phyloP scores from a whole-genome alignment of 805 yeast species.

The Candida caryicola region DNA sequence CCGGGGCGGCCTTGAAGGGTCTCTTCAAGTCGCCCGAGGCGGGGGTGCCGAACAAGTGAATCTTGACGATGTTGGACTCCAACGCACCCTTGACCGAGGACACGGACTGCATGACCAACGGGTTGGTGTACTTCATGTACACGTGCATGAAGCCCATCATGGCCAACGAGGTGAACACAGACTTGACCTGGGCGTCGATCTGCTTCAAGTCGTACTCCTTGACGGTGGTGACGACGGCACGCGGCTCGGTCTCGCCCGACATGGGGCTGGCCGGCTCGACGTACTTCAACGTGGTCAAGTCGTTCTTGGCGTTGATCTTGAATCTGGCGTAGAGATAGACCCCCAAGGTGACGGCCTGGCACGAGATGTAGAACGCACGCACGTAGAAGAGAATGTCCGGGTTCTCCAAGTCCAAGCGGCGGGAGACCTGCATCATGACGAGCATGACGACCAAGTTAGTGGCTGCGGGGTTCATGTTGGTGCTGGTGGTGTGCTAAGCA shows the following conservation, averaged over 20 bases:
- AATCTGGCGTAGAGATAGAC: slow-evolving; percentile 64
- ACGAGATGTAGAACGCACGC: slow-evolving; percentile 65
- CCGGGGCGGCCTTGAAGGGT: slow-evolving; percentile 84
- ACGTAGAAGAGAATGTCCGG: slow-evolving; percentile 71
- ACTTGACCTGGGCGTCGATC: slow-evolving; percentile 73
- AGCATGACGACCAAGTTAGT: slow-evolving; percentile 87
- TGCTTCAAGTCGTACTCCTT: slow-evolving; percentile 93
- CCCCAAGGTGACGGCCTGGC: slow-evolving; percentile 62
- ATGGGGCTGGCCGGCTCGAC: slow-evolving; percentile 81
- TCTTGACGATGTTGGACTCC: slow-evolving; percentile 86
- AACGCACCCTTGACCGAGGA: slow-evolving; percentile 86
- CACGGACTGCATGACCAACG: slow-evolving; percentile 90
- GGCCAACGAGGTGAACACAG: slow-evolving; percentile 83
- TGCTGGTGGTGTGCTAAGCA: too few relatives aligned
- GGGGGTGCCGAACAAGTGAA: slow-evolving; percentile 79
- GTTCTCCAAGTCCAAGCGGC: slow-evolving; percentile 84
- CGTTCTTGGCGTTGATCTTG: slow-evolving; percentile 71
- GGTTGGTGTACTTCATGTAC: slow-evolving; percentile 96
- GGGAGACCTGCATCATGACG: slow-evolving; percentile 93
- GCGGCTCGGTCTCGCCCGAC: slow-evolving; percentile 69
- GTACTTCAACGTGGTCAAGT: slow-evolving; percentile 87
- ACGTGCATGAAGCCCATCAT: slow-evolving; percentile 99
- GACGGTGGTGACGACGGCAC: slow-evolving; percentile 84
- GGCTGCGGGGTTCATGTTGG: slow-evolving; percentile 79
- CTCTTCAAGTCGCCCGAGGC: slow-evolving; percentile 91